Evolutionary conservation across 1,284 basidiomycete species (phyloP).

Genomic region (Gomphus sp.): DNA sequence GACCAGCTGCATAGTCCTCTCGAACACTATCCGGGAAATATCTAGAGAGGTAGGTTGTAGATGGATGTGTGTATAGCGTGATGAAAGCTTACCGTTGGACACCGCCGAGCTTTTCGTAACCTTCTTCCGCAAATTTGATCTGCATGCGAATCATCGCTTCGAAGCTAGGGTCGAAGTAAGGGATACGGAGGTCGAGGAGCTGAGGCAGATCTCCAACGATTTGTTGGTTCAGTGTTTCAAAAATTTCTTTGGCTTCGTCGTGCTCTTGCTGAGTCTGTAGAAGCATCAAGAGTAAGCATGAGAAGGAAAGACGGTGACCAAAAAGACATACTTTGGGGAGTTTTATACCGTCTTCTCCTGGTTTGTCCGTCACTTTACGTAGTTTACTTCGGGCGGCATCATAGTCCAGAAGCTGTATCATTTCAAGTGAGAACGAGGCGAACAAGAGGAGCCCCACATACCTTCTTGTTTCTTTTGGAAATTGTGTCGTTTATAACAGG

Average conservation of each 20-base stretch:
- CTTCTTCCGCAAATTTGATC: conserved; percentile 93
- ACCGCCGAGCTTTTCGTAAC: conserved; percentile 94
- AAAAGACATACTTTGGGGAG: conserved; percentile 59
- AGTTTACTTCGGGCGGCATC: conserved; percentile 86
- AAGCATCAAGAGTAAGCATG: not conserved
- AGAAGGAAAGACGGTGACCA: not conserved
- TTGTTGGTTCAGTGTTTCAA: conserved; percentile 89
- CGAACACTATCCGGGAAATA: conserved; percentile 88
- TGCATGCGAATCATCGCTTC: conserved; percentile 99
- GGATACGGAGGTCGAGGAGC: conserved; percentile 88
- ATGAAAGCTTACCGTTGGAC: conserved; percentile 67
- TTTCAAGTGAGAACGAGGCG: conserved; percentile 1
- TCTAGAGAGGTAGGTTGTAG: conserved; percentile 26
- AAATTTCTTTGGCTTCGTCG: conserved; percentile 90
- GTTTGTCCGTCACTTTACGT: conserved; percentile 88
- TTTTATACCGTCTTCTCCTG: conserved; percentile 87
- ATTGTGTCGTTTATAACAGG: conserved; percentile 93
- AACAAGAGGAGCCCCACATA: conserved; percentile 23
- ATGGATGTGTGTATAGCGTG: not conserved
- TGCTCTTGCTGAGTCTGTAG: conserved; percentile 85
- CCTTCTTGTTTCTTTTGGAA: conserved; percentile 94
- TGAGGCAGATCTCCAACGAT: conserved; percentile 88
- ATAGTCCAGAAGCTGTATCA: conserved; percentile 80
- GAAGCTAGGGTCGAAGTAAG: conserved; percentile 97
- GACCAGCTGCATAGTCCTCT: conserved; percentile 95